Base-by-base conservation (phyloP, 768 basidiomycete genomes). In the Tubosaeta sp. region DNA sequence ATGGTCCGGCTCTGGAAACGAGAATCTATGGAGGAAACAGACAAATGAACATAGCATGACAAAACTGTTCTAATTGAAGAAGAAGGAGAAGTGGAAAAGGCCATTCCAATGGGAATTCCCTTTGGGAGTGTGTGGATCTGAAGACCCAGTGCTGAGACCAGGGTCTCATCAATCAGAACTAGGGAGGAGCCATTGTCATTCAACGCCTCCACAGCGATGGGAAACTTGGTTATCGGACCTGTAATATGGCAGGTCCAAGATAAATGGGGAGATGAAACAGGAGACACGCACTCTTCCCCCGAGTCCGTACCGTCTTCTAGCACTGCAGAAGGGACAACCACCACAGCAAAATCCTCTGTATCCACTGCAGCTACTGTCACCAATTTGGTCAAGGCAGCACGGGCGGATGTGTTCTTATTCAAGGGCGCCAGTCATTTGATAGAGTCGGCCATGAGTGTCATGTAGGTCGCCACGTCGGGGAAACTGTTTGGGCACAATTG, bases 141-240 rank as follows among this genome's bases (percentile, higher is more conserved):
- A 4, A 27, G 27, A 4, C 27, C 27, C 27, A 27, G 27, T 4
- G 4, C 6, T 4, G 4, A 27, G 27, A 27, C 27, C 27, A 27
- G 27, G 27, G 27, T 27, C 27, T 30, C 19, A 10, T 44, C 29
- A 44, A 44, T 71, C 19, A 75, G 49, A 43, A 70, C 70, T 44
- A 71, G 2, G 29, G 63, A 57, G 0, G 67, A 62, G 4, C 69
- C 68, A 46, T 56, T 38, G 40, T 72, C 67, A 62, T 71, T 64
- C 0, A 71, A 40, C 0, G 55, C 53, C 1, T 53, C 40, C 0
- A 63, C 44, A 12, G 3, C 14, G 0, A 64, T 1, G 5, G 53
- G 55, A 10, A 21, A 21, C 10, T 12, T 1, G 6, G 29, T 2
- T 5, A 3, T 1, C 12, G 57, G 43, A 2, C 54, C 57, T 12